These are phyloP conservation scores for Plasmodium adleri DNA, from an alignment of 169 alveolate species.

Conservation along the genomic window DNA sequence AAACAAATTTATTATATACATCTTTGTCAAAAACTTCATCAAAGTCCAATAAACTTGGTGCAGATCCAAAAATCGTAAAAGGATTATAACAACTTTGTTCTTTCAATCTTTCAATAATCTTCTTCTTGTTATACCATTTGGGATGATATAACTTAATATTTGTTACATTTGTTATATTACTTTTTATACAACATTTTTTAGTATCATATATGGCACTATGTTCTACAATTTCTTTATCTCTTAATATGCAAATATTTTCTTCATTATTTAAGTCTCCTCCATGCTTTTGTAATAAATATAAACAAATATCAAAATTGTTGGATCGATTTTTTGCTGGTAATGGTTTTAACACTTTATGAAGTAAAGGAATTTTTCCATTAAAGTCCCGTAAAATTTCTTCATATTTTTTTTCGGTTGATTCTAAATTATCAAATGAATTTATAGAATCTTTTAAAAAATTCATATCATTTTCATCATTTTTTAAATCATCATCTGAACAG, in stretches of 20 bases:
- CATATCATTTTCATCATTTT: slow-evolving; percentile 50
- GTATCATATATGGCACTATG: slow-evolving; percentile 77
- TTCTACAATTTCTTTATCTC: slow-evolving; percentile 79
- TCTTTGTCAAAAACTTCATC: slow-evolving; percentile 84
- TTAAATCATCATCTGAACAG: slow-evolving; percentile 47
- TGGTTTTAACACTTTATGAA: slow-evolving; percentile 75
- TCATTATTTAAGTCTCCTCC: slow-evolving; percentile 79
- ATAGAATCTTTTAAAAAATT: slow-evolving; percentile 38
- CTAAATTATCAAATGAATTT: slow-evolving; percentile 76
- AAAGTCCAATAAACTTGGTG: slow-evolving; percentile 84
- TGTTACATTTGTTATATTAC: slow-evolving; percentile 77
- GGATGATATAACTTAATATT: slow-evolving; percentile 80
- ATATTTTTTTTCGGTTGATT: slow-evolving; percentile 74
- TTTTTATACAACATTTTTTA: slow-evolving; percentile 60
- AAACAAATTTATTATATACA: slow-evolving; percentile 78
- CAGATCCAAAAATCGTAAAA: slow-evolving; percentile 89
- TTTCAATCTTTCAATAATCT: slow-evolving; percentile 78
- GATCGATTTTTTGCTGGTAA: slow-evolving; percentile 71
- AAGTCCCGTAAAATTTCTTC: slow-evolving; percentile 73
- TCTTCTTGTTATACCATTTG: slow-evolving; percentile 81
- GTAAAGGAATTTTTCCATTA: slow-evolving; percentile 75
- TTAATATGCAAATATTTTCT: slow-evolving; percentile 77
- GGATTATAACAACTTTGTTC: slow-evolving; percentile 88
- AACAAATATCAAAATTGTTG: slow-evolving; percentile 75
- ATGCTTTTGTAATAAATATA: slow-evolving; percentile 77